Percentiles rank a stretch among this genome's conserved stretches.
These are phyloP conservation scores for Ustilago cynodontis DNA, from an alignment of 1,284 basidiomycete species.

Conservation along the genomic window DNA sequence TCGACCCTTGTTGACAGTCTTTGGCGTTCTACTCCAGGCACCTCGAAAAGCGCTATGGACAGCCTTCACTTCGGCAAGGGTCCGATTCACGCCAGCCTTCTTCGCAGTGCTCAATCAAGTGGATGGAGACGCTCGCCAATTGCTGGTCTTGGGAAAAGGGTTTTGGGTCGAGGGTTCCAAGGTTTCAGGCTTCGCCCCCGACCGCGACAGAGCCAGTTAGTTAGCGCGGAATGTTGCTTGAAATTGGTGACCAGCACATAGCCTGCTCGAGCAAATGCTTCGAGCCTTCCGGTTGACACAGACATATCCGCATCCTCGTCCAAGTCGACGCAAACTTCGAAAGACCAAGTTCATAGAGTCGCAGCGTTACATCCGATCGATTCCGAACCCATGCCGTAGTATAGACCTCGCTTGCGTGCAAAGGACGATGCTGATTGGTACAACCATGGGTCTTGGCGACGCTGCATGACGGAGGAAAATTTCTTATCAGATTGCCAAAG, in stretches of 20 bases:
- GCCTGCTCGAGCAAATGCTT: no score
- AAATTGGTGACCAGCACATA: no score
- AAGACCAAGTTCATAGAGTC: not conserved
- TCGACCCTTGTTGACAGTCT: constrained; percentile 29
- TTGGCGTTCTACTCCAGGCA: not conserved
- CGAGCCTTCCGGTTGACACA: not conserved
- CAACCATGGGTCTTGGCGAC: constrained; percentile 6
- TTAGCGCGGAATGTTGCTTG: constrained; percentile 26
- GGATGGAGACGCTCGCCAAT: not conserved
- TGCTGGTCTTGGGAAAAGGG: constrained; percentile 14
- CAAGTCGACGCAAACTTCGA: constrained; percentile 1
- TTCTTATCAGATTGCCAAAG: constrained; percentile 14
- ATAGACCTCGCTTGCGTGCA: not conserved
- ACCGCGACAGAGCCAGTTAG: not conserved
- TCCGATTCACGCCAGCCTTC: not conserved
- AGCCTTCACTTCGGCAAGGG: not conserved
- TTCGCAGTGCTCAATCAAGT: not conserved
- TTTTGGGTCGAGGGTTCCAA: constrained; percentile 31
- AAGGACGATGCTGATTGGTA: constrained; percentile 7
- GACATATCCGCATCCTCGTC: no score
- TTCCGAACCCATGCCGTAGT: not conserved
- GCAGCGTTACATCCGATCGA: not conserved
- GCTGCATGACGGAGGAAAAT: constrained; percentile 4
- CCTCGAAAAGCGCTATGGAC: not conserved
- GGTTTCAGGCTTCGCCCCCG: not conserved